Conservation (phyloP, 768 basidiomycete genomes). For the Serendipita sp. region DNA sequence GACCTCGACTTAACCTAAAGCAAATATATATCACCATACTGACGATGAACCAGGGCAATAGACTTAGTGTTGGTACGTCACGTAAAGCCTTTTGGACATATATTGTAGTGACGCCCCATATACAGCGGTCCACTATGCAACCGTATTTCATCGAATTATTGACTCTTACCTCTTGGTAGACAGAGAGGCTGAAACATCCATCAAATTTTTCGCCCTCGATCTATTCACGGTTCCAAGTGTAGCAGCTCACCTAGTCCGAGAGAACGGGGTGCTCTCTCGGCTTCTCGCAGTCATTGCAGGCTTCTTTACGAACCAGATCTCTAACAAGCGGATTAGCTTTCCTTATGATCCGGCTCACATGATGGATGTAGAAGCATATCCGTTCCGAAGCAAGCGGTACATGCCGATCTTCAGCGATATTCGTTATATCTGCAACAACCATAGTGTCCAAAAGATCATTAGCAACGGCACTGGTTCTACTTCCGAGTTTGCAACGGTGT, state of each 20-base stretch:
- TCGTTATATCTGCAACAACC: conserved; percentile 67
- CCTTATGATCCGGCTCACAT: conserved; percentile 21
- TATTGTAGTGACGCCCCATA: conserved; percentile 9
- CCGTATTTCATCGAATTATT: conserved; percentile 71
- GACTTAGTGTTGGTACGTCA: conserved; percentile 58
- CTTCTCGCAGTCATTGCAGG: conserved; percentile 72
- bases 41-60: conserved; percentile 55
- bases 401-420: conserved; percentile 90
- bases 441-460: conserved; percentile 66
- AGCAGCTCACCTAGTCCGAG: conserved; percentile 57
- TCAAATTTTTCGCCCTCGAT: conserved; percentile 86
- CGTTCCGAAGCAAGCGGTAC: conserved; percentile 91
- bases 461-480: conserved; percentile 52
- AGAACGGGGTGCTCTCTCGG: conserved; percentile 56
- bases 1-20: conserved; percentile 61
- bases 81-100: background rate
- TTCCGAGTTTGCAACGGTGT: conserved; percentile 54
- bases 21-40: conserved; percentile 68
- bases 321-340: conserved; percentile 46
- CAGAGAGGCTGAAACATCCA: conserved; percentile 85
- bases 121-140: conserved; percentile 67
- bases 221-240: conserved; percentile 86
- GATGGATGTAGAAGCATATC: conserved; percentile 69
- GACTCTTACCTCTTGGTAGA: conserved; percentile 87
- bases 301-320: conserved; percentile 87